Percentiles rank a stretch among this genome's conserved stretches.
phyloP scores from a whole-genome alignment of 306 rosid species.

The Abrus precatorius region DNA sequence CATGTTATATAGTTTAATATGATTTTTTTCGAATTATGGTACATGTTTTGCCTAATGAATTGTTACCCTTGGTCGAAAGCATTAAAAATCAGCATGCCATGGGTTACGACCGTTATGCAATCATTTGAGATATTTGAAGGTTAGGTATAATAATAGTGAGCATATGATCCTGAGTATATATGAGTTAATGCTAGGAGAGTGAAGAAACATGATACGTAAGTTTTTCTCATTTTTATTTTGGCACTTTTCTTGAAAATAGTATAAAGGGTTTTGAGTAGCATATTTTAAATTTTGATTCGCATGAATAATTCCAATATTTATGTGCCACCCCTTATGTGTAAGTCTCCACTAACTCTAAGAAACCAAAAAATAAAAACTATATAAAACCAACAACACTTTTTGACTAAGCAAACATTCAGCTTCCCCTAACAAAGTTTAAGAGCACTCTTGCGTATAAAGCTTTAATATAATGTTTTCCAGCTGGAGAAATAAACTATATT shows the following conservation, averaged over 20 bases:
- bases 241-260: background rate
- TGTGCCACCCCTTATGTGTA: background rate
- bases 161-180: background rate
- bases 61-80: background rate
- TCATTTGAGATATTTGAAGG: slow-evolving; percentile 15
- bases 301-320: background rate
- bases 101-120: background rate
- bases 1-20: background rate
- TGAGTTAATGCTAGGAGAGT: background rate
- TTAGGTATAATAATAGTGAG: too few species aligned
- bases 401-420: background rate
- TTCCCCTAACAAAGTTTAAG: background rate
- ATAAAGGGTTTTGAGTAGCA: background rate
- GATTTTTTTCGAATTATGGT: background rate
- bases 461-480: slow-evolving; percentile 35
- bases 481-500: slow-evolving; percentile 16
- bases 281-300: background rate
- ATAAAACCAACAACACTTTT: background rate
- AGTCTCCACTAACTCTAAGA: background rate
- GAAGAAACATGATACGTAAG: background rate
- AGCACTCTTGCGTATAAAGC: background rate
- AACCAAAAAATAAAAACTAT: background rate
- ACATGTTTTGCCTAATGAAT: background rate
- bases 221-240: background rate
- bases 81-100: background rate